A percentile compares a stretch with the other conserved stretches of the same genome.
Evolutionary conservation across 306 rosid species (phyloP).

Genomic region (Argentina anserina): DNA sequence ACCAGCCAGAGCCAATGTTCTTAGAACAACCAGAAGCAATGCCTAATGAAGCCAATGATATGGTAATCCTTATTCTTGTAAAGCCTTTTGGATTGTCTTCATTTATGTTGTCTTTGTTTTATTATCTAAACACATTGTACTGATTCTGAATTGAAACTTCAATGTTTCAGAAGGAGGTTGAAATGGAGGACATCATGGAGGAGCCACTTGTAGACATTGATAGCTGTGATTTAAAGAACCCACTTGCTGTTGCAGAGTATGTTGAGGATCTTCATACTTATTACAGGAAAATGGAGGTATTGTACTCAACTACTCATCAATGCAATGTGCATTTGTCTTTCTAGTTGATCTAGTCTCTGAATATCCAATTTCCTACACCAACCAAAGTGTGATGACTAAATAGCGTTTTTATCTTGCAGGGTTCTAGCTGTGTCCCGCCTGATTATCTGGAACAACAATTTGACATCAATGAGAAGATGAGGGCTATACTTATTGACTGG

Average conservation of each 20-base stretch:
- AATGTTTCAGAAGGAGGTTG: slow-evolving; percentile 64
- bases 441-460: slow-evolving; percentile 63
- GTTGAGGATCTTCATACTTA: slow-evolving; percentile 63
- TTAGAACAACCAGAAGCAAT: slow-evolving; percentile 47
- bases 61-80: slow-evolving; percentile 42
- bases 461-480: slow-evolving; percentile 96
- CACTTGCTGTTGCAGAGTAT: slow-evolving; percentile 82
- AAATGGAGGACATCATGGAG: slow-evolving; percentile 83
- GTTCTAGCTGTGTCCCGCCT: slow-evolving; percentile 54
- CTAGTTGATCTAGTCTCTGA: background rate
- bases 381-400: slow-evolving; percentile 23
- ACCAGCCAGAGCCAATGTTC: slow-evolving; percentile 84
- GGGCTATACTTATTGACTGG: slow-evolving; percentile 94
- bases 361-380: slow-evolving; percentile 6
- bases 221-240: slow-evolving; percentile 49
- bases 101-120: too few species aligned
- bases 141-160: background rate
- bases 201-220: slow-evolving; percentile 73
- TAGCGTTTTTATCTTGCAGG: slow-evolving; percentile 41
- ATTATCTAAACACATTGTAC: slow-evolving; percentile 9
- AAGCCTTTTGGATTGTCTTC: background rate
- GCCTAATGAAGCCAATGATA: slow-evolving; percentile 44
- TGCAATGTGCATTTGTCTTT: background rate
- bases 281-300: slow-evolving; percentile 81
- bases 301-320: background rate